A percentile compares a stretch with the other conserved stretches of the same genome.
phyloP scores from a whole-genome alignment of 768 basidiomycete genomes.

The Hericium rajendrae region DNA sequence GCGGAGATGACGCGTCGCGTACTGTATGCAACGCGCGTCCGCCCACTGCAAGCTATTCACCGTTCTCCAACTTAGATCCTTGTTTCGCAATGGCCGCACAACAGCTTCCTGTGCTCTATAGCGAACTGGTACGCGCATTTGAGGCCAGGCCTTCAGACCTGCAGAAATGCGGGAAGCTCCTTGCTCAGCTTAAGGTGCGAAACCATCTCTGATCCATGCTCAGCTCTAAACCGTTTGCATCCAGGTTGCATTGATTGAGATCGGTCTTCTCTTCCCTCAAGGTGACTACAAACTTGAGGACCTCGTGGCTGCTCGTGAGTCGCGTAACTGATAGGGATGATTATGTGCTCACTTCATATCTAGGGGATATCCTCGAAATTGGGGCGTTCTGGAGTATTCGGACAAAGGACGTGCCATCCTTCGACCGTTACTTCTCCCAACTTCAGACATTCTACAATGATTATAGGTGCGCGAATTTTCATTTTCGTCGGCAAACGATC shows the following conservation, averaged over 20 bases:
- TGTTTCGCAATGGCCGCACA: conserved; percentile 34
- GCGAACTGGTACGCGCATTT: conserved; percentile 60
- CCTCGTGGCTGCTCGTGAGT: conserved; percentile 28
- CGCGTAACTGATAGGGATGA: neutral
- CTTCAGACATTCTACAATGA: conserved; percentile 86
- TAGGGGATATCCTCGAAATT: conserved; percentile 93
- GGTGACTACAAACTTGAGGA: conserved; percentile 54
- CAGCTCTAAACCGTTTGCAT: neutral
- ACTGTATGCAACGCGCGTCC: neutral
- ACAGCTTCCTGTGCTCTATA: conserved; percentile 52
- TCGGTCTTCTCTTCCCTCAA: conserved; percentile 69
- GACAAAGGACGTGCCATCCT: conserved; percentile 79
- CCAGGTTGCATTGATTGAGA: conserved; percentile 69
- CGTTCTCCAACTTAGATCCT: conserved; percentile 11
- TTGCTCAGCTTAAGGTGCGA: conserved; percentile 68
- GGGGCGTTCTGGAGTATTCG: conserved; percentile 93
- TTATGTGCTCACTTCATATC: neutral
- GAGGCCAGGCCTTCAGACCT: conserved; percentile 56
- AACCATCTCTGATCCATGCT: neutral
- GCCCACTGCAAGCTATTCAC: conserved; percentile 2
- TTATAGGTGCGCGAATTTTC: conserved; percentile 66
- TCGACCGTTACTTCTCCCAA: conserved; percentile 92
- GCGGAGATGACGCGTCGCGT: conserved; percentile 27
- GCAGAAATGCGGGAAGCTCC: conserved; percentile 49
- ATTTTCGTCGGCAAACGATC: no score